These are phyloP conservation scores for Aspergillus carlsbadensis DNA, from an alignment of 495 filamentous ascomycete genomes.

Conservation along the genomic window DNA sequence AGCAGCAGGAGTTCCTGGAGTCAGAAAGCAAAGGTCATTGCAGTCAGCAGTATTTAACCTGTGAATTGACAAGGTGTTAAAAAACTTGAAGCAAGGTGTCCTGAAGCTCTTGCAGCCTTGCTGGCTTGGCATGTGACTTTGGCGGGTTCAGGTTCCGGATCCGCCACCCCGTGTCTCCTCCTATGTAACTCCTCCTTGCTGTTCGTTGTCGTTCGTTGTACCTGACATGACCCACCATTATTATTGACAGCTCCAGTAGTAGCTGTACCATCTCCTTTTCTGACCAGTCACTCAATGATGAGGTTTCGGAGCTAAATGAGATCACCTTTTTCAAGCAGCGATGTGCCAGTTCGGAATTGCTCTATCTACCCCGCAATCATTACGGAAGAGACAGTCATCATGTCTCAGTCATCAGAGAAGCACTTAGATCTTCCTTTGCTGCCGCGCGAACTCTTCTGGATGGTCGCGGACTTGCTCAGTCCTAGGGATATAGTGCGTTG, in stretches of 20 bases:
- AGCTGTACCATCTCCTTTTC: no score
- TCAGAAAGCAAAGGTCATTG: constrained; percentile 1
- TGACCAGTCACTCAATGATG: no score
- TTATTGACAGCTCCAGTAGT: no score
- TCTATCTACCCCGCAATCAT: constrained; percentile 10
- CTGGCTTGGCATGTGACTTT: constrained; percentile 43
- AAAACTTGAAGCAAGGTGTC: constrained; percentile 42
- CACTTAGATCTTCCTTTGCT: constrained; percentile 28
- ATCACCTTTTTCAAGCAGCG: background rate
- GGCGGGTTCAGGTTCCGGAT: constrained; percentile 17
- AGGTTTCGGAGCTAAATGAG: background rate
- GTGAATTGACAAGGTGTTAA: background rate
- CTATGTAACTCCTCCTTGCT: no score
- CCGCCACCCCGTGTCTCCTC: background rate
- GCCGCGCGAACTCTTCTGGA: constrained; percentile 45
- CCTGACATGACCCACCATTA: no score
- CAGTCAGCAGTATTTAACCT: constrained; percentile 2
- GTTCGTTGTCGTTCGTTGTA: no score
- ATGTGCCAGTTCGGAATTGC: background rate
- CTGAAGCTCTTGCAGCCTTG: constrained; percentile 51
- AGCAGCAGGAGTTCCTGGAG: background rate
- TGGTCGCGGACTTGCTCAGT: constrained; percentile 40
- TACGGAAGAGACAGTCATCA: constrained; percentile 9
- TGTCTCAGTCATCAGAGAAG: constrained; percentile 4
- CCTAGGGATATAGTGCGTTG: constrained; percentile 53